Evolutionary conservation across 768 basidiomycete genomes (phyloP).

Genomic region (Strobilomyces echinocephalus): DNA sequence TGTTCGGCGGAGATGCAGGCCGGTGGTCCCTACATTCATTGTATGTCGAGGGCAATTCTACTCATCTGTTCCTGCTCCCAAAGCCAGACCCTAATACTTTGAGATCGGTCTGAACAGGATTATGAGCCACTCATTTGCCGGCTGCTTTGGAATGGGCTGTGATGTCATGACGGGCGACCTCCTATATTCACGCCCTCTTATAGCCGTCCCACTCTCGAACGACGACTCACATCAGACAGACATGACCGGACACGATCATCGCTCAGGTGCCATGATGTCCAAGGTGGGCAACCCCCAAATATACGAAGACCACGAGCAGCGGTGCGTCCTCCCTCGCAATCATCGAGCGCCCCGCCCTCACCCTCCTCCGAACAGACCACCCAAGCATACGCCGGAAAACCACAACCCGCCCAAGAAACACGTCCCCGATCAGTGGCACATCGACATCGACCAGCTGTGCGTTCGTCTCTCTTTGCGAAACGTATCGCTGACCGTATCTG

Average conservation of each 20-base stretch:
- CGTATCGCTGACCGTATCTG: too few species aligned
- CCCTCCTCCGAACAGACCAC: constrained; percentile 16
- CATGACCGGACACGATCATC: constrained; percentile 17
- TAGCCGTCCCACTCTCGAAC: neutral
- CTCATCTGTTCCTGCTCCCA: neutral
- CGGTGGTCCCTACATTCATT: constrained; percentile 15
- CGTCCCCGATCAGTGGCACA: constrained; percentile 33
- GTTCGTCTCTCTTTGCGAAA: neutral
- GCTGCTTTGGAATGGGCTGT: too few species aligned
- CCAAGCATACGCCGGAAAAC: constrained; percentile 13
- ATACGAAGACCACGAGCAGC: constrained; percentile 46
- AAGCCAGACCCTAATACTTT: too few species aligned
- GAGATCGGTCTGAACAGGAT: too few species aligned
- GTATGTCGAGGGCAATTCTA: neutral
- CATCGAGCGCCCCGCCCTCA: neutral
- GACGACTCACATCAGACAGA: neutral
- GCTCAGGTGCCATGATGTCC: constrained; percentile 42
- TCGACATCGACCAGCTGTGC: constrained; percentile 31
- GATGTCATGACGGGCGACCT: neutral
- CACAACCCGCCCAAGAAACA: constrained; percentile 25
- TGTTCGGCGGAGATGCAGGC: constrained; percentile 7
- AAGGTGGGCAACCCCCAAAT: constrained; percentile 46
- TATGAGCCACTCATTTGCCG: too few species aligned
- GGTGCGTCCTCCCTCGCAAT: constrained; percentile 28
- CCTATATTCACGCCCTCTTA: neutral